phyloP scores from a whole-genome alignment of 2,329 filamentous ascomycete genomes.

The Hypoxylon sp. region DNA sequence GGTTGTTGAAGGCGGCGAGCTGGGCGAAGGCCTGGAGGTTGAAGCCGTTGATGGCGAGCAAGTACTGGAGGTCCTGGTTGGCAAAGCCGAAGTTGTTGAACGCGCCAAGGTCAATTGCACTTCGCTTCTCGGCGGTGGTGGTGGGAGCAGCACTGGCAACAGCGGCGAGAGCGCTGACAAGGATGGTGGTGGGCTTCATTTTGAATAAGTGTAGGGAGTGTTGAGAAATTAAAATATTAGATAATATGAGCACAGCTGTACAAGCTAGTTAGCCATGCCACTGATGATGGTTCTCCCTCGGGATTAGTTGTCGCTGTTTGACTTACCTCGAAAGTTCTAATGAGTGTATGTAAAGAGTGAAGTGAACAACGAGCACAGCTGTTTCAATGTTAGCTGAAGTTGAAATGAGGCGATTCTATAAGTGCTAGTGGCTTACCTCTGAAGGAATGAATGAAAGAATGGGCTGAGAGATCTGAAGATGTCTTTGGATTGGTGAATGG shows the following conservation, averaged over 20 bases:
- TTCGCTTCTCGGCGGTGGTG: conserved; percentile 47
- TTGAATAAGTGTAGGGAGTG: conserved; percentile 55
- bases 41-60: conserved; percentile 55
- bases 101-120: conserved; percentile 53
- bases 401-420: conserved; percentile 9
- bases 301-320: background rate
- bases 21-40: conserved; percentile 52
- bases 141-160: conserved; percentile 62
- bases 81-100: conserved; percentile 53
- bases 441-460: conserved; percentile 62
- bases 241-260: conserved; percentile 63
- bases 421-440: conserved; percentile 58
- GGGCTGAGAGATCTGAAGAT: conserved; percentile 53
- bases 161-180: conserved; percentile 62
- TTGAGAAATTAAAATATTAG: conserved; percentile 53
- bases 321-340: conserved; percentile 60
- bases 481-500: conserved; percentile 56
- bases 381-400: conserved; percentile 46
- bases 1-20: conserved; percentile 58
- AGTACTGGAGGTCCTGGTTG: conserved; percentile 58
- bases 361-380: conserved; percentile 67
- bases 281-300: background rate
- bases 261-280: conserved; percentile 43
- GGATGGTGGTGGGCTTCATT: conserved; percentile 65
- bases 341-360: conserved; percentile 59